Percentiles rank a stretch among this genome's conserved stretches.
phyloP scores from a whole-genome alignment of 2,329 filamentous ascomycete species.

The Helotiales sp. region DNA sequence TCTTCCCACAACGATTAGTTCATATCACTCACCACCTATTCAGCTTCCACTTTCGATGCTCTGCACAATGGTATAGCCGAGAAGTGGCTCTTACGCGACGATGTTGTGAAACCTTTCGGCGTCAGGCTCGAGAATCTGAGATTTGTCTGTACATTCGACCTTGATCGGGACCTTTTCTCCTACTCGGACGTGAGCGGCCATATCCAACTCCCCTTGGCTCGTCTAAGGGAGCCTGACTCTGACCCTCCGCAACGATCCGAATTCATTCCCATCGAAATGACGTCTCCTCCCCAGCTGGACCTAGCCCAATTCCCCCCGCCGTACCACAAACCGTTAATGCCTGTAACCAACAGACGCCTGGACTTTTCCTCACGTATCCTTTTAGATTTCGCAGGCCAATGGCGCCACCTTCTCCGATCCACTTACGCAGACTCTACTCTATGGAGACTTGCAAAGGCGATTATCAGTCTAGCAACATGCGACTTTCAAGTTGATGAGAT shows the following conservation, averaged over 20 bases:
- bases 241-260: not conserved
- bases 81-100: not conserved
- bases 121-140: not conserved
- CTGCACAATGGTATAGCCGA: not conserved
- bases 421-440: not conserved
- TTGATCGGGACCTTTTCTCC: not conserved
- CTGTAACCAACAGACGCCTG: not conserved
- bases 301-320: not conserved
- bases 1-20: not conserved
- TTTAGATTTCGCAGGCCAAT: not conserved
- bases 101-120: not conserved
- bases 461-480: not conserved
- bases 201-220: not conserved
- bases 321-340: not conserved
- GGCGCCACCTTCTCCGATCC: not conserved
- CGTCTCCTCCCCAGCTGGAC: not conserved
- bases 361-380: not conserved
- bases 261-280: not conserved
- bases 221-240: not conserved
- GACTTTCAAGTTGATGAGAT: not conserved
- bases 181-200: not conserved
- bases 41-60: not conserved
- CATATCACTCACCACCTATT: not conserved
- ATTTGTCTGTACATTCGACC: not conserved
- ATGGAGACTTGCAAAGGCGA: not conserved